Evolutionary conservation across 1,284 basidiomycete genomes (phyloP).

Genomic region (Leccinum angustisporum): DNA sequence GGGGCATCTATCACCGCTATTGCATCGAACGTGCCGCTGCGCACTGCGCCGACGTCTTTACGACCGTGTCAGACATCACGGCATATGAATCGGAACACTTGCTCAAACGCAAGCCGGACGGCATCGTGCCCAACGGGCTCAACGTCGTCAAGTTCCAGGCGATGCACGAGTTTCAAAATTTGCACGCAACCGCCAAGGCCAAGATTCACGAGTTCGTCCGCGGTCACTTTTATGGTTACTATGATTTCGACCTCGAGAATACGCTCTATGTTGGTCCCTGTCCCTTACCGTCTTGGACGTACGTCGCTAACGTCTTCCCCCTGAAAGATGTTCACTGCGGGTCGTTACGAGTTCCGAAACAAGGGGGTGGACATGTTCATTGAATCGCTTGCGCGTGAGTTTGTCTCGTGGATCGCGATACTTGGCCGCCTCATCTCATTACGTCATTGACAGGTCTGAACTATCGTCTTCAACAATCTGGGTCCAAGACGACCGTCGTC

Average conservation of each 20-base stretch:
- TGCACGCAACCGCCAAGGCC: constrained; percentile 88
- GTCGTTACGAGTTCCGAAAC: constrained; percentile 97
- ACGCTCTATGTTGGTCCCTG: constrained; percentile 77
- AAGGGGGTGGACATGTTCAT: constrained; percentile 99
- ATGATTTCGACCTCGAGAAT: constrained; percentile 94
- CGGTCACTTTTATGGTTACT: constrained; percentile 98
- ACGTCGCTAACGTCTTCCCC: constrained; percentile 2
- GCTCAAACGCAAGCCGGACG: constrained; percentile 96
- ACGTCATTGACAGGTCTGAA: constrained; percentile 60
- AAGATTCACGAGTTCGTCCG: constrained; percentile 98
- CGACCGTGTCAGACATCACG: constrained; percentile 97
- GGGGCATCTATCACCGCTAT: constrained; percentile 91
- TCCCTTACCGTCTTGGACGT: not conserved
- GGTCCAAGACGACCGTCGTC: constrained; percentile 83
- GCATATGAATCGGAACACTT: constrained; percentile 96
- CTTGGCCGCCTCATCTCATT: constrained; percentile 2
- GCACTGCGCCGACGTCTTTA: constrained; percentile 97
- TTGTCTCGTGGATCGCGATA: not conserved
- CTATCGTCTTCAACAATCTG: constrained; percentile 80
- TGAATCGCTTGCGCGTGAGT: constrained; percentile 85
- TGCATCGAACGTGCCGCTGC: constrained; percentile 95
- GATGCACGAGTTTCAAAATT: constrained; percentile 97
- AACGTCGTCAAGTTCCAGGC: constrained; percentile 97
- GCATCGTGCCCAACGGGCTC: constrained; percentile 96
- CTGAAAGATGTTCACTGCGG: constrained; percentile 90